Evolutionary conservation across 768 basidiomycete genomes (phyloP), one percentile per base, ranked within the genome.

Genomic region (Termitomyces sp.): DNA sequence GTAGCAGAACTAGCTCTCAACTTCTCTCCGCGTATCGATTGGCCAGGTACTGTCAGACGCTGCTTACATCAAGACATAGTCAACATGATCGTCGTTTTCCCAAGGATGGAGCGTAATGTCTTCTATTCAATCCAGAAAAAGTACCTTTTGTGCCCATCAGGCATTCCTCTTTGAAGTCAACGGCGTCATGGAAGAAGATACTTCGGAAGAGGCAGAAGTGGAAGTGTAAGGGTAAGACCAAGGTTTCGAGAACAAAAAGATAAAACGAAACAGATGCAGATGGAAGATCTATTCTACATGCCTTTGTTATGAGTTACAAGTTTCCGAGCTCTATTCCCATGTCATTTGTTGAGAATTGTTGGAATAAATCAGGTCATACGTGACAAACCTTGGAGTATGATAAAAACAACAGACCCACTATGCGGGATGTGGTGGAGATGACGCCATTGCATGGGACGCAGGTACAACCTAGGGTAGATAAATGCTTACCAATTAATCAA

Each of bases 291-390:
- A 75, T 42, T 65, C 73, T 56, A 73, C 68, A 4, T 64, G 61
- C 39, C 64, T 72, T 37, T 58, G 68, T 8, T 74, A 69, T 53
- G 74, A 75, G 72, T 72, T 71, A 49, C 4, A 33, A n/a, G 31
- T 13, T 24, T 30, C 5, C n/a, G 12, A 33, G 5, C 31, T 49
- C 30, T 6, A 20, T n/a, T 50, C 11, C n/a, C 15, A 42, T 42
- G 41, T 20, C 1, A 6, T 16, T 39, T 16, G 6, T 18, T 8
- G 18, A n/a, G 18, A n/a, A 2, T 64, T 50, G 18, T 57, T 61
- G 46, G 60, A 60, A 46, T 69, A 41, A 30, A 65, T 49, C 52
- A 42, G 45, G 70, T 59, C 22, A 57, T 56, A 11, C 54, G 72
- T 47, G 67, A 69, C 37, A 63, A 68, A 30, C 62, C 72, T 58